Evolutionary conservation across 768 basidiomycete species (phyloP).

Genomic region (Agrocybe pediades): DNA sequence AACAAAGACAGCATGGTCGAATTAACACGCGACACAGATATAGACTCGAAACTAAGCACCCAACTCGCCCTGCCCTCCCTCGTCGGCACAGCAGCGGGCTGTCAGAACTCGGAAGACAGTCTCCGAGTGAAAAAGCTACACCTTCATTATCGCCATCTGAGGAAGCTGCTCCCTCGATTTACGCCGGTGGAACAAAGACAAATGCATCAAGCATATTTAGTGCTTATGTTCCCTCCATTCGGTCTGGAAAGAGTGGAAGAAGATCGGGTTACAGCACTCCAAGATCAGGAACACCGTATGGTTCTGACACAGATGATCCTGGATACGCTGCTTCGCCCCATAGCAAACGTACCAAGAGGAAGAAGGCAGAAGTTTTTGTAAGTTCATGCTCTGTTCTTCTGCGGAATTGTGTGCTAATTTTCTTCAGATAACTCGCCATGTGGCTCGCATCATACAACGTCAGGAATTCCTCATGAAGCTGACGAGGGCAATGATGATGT

Average conservation of each 20-base stretch:
- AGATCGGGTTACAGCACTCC: constrained; percentile 21
- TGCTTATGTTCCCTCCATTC: constrained; percentile 15
- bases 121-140: not conserved
- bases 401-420: constrained; percentile 1
- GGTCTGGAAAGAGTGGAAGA: constrained; percentile 13
- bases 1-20: not conserved
- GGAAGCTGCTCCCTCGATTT: constrained; percentile 5
- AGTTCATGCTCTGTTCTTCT: constrained; percentile 23
- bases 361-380: constrained; percentile 78
- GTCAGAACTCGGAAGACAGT: not conserved
- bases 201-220: constrained; percentile 13
- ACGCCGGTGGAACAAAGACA: constrained; percentile 3
- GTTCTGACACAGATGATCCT: constrained; percentile 14
- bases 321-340: constrained; percentile 6
- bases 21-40: constrained; percentile 5
- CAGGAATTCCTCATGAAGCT: constrained; percentile 88
- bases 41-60: constrained; percentile 10
- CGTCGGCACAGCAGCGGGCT: not conserved
- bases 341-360: constrained; percentile 53
- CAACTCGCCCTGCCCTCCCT: not conserved
- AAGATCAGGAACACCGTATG: constrained; percentile 8
- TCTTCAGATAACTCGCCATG: constrained; percentile 76
- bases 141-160: not conserved
- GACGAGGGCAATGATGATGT: constrained; percentile 87
- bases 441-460: constrained; percentile 77